Evolutionary conservation across 2,329 filamentous ascomycete species (phyloP).

Genomic region (Aspergillus glaucus): DNA sequence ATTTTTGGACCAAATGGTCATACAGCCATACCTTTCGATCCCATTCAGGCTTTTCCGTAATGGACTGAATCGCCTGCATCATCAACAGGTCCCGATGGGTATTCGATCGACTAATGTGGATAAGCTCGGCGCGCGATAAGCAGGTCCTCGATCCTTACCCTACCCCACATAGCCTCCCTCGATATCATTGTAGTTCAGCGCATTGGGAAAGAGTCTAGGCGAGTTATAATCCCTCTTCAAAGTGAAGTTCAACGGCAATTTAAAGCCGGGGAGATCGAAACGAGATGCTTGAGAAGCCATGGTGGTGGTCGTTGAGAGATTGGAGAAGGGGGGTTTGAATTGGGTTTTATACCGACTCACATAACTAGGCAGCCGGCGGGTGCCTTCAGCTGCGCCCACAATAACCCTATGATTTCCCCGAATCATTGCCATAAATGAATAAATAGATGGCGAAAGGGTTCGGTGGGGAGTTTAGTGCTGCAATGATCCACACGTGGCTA

Average conservation of each 20-base stretch:
- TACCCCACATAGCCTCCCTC: not conserved
- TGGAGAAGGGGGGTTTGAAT: no score
- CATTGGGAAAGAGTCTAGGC: not conserved
- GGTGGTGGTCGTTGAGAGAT: not conserved
- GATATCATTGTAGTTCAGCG: not conserved
- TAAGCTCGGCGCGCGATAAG: not conserved
- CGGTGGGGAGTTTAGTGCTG: no score
- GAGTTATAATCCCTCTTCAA: not conserved
- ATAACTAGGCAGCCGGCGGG: no score
- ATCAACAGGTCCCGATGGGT: slow-evolving; percentile 34
- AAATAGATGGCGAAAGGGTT: no score
- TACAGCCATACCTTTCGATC: slow-evolving; percentile 26
- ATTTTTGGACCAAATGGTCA: not conserved
- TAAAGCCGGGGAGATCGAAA: not conserved
- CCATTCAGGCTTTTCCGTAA: slow-evolving; percentile 40
- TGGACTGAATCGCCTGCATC: slow-evolving; percentile 36
- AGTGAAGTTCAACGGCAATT: not conserved
- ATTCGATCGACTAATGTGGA: not conserved
- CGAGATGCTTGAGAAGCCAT: not conserved
- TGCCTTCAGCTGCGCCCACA: no score
- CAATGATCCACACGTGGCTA: no score
- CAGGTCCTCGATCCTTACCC: not conserved
- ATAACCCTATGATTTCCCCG: no score
- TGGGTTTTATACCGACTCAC: no score
- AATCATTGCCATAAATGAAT: no score